Base-by-base conservation (phyloP, 768 basidiomycete species). In the Agaricus subrufescens region DNA sequence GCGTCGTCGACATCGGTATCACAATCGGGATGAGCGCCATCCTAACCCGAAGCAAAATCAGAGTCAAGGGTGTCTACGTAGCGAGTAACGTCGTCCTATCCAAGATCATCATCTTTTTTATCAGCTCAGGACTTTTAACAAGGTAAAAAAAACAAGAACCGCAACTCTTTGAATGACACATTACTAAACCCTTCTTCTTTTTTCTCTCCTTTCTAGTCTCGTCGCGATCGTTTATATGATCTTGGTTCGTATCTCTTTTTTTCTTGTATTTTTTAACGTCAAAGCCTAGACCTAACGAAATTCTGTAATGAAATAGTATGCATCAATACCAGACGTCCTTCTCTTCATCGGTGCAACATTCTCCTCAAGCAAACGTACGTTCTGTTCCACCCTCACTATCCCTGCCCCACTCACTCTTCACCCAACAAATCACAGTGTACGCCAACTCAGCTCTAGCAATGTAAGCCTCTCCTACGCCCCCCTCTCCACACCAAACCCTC, bases 91-190 rank as follows among this genome's bases (percentile, higher is more conserved):
- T 50, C 7, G 55, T 56, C 8, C 49, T 56, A 23, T 56, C 55
- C 23, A 56, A 56, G 48, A 56, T 56, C 23, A 56, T 56, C 43
- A 50, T 56, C 30, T 56, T 56, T 15, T 56, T 56, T 23, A 56
- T 56, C 19, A 39, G 55, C 14, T 56, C 55, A 37, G 55, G 55
- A 2, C 47, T 56, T 34, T n/a, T 56, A 9, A 56, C 55, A 19
- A 56, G 42, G 55, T 53, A 31, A 46, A 44, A 19, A 19, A n/a
- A n/a, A n/a, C n/a, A n/a, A 19, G 19, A 19, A 19, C 19, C 19
- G 19, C 19, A 19, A 19, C 19, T 19, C 25, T 9, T 23, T 10
- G 30, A 53, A 25, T 37, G 9, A 27, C 40, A 25, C 45, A 12
- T 19, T 15, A 3, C 23, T 43, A 30, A 46, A 26, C 25, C 26